A percentile compares a stretch with the other conserved stretches of the same genome.
These are phyloP conservation scores for Wickerhamomyces hampshirensis DNA, from an alignment of 805 yeast genomes.

Conservation along the genomic window DNA sequence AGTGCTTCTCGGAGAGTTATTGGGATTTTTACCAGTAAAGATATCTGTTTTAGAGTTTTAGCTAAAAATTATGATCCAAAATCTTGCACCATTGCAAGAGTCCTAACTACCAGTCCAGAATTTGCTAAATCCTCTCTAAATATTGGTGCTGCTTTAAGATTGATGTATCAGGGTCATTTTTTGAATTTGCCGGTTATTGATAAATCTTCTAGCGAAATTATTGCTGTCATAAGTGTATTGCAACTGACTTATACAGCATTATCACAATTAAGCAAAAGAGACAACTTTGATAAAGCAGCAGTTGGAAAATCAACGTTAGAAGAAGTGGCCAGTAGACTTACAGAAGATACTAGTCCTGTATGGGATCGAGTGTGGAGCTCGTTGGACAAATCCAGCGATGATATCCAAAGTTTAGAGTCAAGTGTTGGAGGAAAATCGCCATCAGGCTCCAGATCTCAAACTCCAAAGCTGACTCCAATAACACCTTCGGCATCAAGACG, in stretches of 20 bases:
- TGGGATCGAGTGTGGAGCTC: slow-evolving; percentile 31
- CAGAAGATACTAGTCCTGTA: slow-evolving; percentile 20
- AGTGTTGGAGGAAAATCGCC: slow-evolving; percentile 21
- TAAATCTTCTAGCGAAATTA: slow-evolving; percentile 20
- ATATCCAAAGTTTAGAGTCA: slow-evolving; percentile 22
- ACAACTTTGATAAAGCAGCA: slow-evolving; percentile 19
- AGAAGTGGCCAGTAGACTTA: slow-evolving; percentile 20
- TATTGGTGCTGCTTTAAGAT: slow-evolving; percentile 38
- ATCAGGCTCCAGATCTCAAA: slow-evolving; percentile 19
- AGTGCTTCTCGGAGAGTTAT: slow-evolving; percentile 30
- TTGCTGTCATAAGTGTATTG: slow-evolving; percentile 40
- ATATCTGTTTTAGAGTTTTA: slow-evolving; percentile 37
- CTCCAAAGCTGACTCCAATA: slow-evolving; percentile 12
- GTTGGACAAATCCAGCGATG: slow-evolving; percentile 26
- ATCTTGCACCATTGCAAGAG: slow-evolving; percentile 35
- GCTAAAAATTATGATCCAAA: slow-evolving; percentile 32
- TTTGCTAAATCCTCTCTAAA: slow-evolving; percentile 36
- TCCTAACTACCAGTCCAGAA: slow-evolving; percentile 42
- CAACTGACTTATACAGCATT: slow-evolving; percentile 39
- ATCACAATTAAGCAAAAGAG: slow-evolving; percentile 28
- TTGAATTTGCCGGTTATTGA: slow-evolving; percentile 38
- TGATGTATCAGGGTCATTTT: slow-evolving; percentile 44
- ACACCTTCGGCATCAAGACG: slow-evolving; percentile 11
- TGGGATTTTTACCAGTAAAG: slow-evolving; percentile 44
- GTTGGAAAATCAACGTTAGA: slow-evolving; percentile 16